phyloP scores from a whole-genome alignment of 257 asterid species.

The Solanum chmielewskii region DNA sequence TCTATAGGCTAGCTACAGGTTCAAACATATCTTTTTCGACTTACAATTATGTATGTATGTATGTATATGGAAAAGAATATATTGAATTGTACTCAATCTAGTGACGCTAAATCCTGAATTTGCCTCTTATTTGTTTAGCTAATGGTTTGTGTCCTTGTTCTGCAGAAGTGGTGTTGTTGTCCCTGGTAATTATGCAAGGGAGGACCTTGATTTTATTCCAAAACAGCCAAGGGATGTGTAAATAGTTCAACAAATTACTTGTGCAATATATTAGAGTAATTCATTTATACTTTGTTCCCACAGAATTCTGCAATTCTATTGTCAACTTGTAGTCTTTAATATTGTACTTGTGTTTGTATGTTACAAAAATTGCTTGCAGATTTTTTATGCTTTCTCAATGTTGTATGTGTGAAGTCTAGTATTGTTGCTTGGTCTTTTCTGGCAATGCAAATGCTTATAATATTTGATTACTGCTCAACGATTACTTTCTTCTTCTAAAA shows the following conservation, averaged over 20 bases:
- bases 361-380: neutral
- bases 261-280: neutral
- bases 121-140: neutral
- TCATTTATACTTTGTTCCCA: neutral
- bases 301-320: neutral
- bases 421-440: neutral
- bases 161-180: conserved; percentile 39
- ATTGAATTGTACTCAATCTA: neutral
- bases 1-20: neutral
- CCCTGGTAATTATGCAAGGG: conserved; percentile 23
- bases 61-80: neutral
- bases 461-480: neutral
- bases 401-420: neutral
- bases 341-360: neutral
- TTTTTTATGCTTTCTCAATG: neutral
- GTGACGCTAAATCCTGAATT: neutral
- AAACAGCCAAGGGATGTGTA: neutral
- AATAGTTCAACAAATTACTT: neutral
- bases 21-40: neutral
- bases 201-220: neutral
- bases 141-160: neutral
- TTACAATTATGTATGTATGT: neutral
- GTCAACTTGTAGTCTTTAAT: neutral
- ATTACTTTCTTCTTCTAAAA: neutral
- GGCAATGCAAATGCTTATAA: neutral